phyloP scores from a whole-genome alignment of 345 rosid genomes.

The Aethionema arabicum region DNA sequence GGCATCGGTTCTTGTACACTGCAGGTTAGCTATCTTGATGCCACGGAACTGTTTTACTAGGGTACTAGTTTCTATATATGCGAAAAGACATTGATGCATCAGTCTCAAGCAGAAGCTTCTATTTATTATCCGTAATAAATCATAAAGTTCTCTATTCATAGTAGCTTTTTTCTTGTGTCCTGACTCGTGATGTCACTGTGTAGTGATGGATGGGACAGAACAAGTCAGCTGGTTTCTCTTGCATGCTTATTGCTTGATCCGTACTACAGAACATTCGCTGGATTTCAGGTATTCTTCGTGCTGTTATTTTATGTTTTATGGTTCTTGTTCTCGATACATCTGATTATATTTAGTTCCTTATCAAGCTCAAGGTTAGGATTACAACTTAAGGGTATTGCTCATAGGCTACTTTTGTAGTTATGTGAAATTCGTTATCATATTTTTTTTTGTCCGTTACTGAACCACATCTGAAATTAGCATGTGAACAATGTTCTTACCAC shows the following conservation, averaged over 20 bases:
- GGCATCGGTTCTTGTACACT: conserved; percentile 96
- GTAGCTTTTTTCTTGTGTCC: conserved; percentile 18
- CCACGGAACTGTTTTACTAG: conserved; percentile 15
- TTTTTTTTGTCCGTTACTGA: background rate
- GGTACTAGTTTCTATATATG: conserved; percentile 16
- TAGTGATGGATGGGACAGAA: conserved; percentile 99
- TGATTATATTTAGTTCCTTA: conserved; percentile 10
- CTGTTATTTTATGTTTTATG: conserved; percentile 11
- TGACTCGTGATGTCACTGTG: conserved; percentile 30
- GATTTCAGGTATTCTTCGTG: conserved; percentile 78
- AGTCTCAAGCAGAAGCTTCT: conserved; percentile 19
- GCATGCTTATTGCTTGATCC: conserved; percentile 95
- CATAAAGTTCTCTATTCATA: conserved; percentile 8
- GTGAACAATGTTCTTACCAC: background rate
- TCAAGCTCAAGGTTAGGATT: conserved; percentile 17
- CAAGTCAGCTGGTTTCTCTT: conserved; percentile 91
- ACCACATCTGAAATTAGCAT: too few relatives aligned
- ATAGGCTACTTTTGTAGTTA: conserved; percentile 12
- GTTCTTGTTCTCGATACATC: conserved; percentile 23
- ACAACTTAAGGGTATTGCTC: conserved; percentile 10
- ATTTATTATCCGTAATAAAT: conserved; percentile 10
- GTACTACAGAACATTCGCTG: conserved; percentile 83
- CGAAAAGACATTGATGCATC: conserved; percentile 20
- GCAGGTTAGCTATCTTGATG: conserved; percentile 60
- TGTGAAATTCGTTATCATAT: too few relatives aligned